Percentiles rank a stretch among this genome's conserved stretches.
Evolutionary conservation across 306 rosid genomes (phyloP).

Genomic region (Glycine tomentella): DNA sequence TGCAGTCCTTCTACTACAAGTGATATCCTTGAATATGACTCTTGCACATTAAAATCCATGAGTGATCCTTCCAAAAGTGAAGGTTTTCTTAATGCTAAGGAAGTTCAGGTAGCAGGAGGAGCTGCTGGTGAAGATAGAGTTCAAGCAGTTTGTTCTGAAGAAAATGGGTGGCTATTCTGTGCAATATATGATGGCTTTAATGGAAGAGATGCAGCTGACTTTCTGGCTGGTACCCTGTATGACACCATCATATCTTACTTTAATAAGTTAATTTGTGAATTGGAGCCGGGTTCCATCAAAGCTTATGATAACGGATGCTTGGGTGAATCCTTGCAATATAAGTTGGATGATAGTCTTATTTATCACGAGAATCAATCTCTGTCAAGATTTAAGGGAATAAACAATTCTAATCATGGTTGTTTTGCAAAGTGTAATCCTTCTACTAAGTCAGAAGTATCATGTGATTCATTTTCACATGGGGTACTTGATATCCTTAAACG

Average conservation of each 20-base stretch:
- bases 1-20: conserved; percentile 82
- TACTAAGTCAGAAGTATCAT: conserved; percentile 41
- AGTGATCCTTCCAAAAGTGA: conserved; percentile 74
- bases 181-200: conserved; percentile 97
- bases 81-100: conserved; percentile 76
- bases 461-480: conserved; percentile 58
- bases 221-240: conserved; percentile 92
- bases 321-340: conserved; percentile 52
- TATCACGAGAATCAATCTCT: conserved; percentile 44
- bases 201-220: conserved; percentile 99
- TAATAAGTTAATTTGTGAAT: conserved; percentile 64
- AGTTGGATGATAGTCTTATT: conserved; percentile 44
- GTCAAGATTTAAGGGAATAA: conserved; percentile 28
- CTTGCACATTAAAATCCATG: conserved; percentile 59
- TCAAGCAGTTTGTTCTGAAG: conserved; percentile 99
- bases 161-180: conserved; percentile 97
- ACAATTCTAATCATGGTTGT: conserved; percentile 41
- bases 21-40: conserved; percentile 69
- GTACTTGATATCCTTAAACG: conserved; percentile 78
- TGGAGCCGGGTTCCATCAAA: conserved; percentile 53
- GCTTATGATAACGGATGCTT: conserved; percentile 44
- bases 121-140: conserved; percentile 99
- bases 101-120: conserved; percentile 98
- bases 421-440: conserved; percentile 46
- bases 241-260: conserved; percentile 80